phyloP scores from a whole-genome alignment of 805 yeast genomes.

The Nakazawaea pomicola region DNA sequence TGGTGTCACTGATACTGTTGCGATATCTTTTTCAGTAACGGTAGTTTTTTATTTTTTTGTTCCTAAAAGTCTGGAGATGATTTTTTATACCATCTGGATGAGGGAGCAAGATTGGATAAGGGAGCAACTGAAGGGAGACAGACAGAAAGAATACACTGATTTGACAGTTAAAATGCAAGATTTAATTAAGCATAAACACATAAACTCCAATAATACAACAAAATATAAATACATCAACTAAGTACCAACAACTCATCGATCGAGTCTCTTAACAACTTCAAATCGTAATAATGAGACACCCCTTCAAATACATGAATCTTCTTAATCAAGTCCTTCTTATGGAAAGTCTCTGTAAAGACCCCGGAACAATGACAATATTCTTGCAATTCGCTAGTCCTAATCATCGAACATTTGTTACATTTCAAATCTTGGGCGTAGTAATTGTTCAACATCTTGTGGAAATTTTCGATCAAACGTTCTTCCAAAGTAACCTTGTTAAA shows the following conservation, averaged over 20 bases:
- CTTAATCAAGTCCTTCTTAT: constrained; percentile 37
- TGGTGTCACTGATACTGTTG: no score
- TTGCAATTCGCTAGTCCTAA: constrained; percentile 66
- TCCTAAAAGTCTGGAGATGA: no score
- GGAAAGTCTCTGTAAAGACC: constrained; percentile 59
- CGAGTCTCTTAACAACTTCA: constrained; percentile 45
- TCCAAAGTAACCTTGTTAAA: constrained; percentile 70
- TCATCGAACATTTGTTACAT: constrained; percentile 70
- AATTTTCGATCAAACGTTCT: constrained; percentile 67
- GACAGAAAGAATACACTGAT: no score
- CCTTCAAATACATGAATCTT: constrained; percentile 46
- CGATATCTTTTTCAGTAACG: no score
- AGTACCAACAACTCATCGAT: constrained; percentile 19
- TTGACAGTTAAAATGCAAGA: no score
- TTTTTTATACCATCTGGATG: no score
- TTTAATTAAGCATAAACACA: no score
- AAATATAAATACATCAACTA: no score
- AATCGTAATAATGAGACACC: constrained; percentile 55
- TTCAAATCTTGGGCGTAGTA: constrained; percentile 76
- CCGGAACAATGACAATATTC: constrained; percentile 88
- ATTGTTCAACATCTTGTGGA: constrained; percentile 47
- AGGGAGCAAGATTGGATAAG: no score
- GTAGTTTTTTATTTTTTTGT: no score
- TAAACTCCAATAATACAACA: no score
- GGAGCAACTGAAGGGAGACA: no score